Evolutionary conservation across 2,329 filamentous ascomycete species (phyloP), one percentile per base, ranked within the genome.

Genomic region (Eutypella sp.): DNA sequence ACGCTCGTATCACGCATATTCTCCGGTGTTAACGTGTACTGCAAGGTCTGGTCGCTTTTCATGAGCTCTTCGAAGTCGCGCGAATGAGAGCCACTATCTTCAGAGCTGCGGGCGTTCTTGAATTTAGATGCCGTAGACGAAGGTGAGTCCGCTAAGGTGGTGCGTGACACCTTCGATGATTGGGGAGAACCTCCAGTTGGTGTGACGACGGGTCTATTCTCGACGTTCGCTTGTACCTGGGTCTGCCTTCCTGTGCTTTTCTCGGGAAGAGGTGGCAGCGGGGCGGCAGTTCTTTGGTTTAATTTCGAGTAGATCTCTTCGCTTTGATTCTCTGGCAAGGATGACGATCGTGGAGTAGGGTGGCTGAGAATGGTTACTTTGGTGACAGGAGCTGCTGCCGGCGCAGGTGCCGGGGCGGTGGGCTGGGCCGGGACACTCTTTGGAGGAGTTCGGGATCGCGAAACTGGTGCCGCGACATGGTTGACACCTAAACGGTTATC

Each of bases 11-110:
- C 79, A 49, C 86, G 83, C 78, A 92, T 88, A 55, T 77, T 87
- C 59, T 87, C 82, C 0, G 88, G 87, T 0, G 88, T 93, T 23
- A 92, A 72, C 2, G 88, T 92, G 62, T 86, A 92, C 56, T 88
- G 87, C 37, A 92, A 83, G 1, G 88, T 92, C 60, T 90, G 81
- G 56, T 89, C 85, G 63, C 87, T 90, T 46, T 87, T 81, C 51
- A 93, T 91, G 42, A 92, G 73, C 55, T 90, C 78, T 59, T 93
- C 88, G 57, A 93, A 85, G 55, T 86, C 82, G 40, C 78, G 80
- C 9, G 80, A 78, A 41, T 60, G 73, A 16, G 61, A 60, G 20
- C 65, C 65, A 53, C 72, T 76, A 15, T 84, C 81, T 51, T 85
- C 80, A 0, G 81, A 84, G 4, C 71, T 76, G 33, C 78, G 73